A percentile compares a stretch with the other conserved stretches of the same genome.
Conservation (phyloP, 2,329 filamentous ascomycete genomes). For the Juglanconis sp. region DNA sequence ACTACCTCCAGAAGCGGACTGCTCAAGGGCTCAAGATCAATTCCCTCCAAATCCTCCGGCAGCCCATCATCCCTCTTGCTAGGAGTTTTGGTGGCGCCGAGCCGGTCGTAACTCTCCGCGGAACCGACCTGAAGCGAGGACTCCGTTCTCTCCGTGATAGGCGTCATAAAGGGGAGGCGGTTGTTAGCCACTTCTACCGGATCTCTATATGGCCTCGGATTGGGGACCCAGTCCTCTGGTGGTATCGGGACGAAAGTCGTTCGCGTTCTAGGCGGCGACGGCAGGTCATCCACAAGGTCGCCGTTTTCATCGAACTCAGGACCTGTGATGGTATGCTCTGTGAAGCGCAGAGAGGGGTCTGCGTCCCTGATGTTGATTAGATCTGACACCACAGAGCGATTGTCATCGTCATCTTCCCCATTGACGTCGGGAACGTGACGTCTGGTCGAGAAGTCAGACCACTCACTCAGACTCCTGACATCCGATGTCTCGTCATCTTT, state of each 20-base stretch:
- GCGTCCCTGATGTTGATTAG: conserved; percentile 36
- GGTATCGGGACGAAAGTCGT: conserved; percentile 74
- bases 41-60: conserved; percentile 24
- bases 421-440: conserved; percentile 60
- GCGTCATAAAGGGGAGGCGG: conserved; percentile 95
- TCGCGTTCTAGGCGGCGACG: conserved; percentile 48
- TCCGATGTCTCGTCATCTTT: conserved; percentile 51
- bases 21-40: conserved; percentile 44
- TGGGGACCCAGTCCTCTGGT: conserved; percentile 81
- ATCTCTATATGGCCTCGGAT: conserved; percentile 77
- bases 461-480: conserved; percentile 69
- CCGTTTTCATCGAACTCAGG: conserved; percentile 29
- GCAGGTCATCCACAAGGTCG: conserved; percentile 33
- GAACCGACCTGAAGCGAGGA: conserved; percentile 71
- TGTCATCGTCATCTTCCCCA: conserved; percentile 34
- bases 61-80: conserved; percentile 50
- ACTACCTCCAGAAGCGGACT: conserved; percentile 71
- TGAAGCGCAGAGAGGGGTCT: conserved; percentile 24
- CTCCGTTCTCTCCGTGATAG: conserved; percentile 94
- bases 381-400: conserved; percentile 31
- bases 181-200: conserved; percentile 79
- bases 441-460: conserved; percentile 80
- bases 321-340: conserved; percentile 19
- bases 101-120: conserved; percentile 48
- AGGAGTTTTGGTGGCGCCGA: conserved; percentile 69